Conservation (phyloP, 1,139 yeast species). For the Candida neerlandica region DNA sequence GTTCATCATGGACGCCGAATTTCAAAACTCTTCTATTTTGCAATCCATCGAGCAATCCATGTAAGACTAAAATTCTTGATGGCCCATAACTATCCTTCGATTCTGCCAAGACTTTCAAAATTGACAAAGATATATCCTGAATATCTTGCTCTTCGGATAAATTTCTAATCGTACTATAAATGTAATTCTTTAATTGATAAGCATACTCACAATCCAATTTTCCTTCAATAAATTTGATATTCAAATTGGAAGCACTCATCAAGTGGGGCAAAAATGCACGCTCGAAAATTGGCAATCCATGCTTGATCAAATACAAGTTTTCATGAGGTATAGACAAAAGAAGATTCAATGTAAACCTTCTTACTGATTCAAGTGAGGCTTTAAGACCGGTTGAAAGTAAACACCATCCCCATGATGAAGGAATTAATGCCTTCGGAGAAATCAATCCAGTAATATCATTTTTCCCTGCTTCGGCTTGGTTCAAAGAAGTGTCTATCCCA, state of each 20-base stretch:
- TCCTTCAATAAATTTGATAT: constrained; percentile 31
- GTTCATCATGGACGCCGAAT: constrained; percentile 32
- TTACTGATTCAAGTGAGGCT: constrained; percentile 79
- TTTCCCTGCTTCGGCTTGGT: constrained; percentile 81
- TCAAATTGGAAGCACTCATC: constrained; percentile 66
- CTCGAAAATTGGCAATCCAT: constrained; percentile 51
- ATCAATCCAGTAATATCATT: constrained; percentile 62
- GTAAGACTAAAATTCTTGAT: constrained; percentile 62
- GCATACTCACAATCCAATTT: constrained; percentile 59
- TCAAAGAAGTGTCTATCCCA: constrained; percentile 83
- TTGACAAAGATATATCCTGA: constrained; percentile 22
- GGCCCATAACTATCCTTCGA: constrained; percentile 66
- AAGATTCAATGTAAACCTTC: constrained; percentile 62
- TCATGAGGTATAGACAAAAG: constrained; percentile 55
- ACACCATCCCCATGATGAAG: constrained; percentile 75
- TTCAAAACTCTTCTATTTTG: constrained; percentile 24
- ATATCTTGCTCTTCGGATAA: constrained; percentile 33
- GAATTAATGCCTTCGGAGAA: constrained; percentile 51
- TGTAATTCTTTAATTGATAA: constrained; percentile 48
- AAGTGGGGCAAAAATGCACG: constrained; percentile 61
- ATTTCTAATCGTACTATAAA: constrained; percentile 45
- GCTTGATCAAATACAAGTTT: constrained; percentile 52
- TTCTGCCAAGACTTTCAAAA: constrained; percentile 50
- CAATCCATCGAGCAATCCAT: constrained; percentile 62
- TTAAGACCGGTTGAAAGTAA: constrained; percentile 74